Conservation (phyloP, 1,284 basidiomycete species). For the Vanrija pseudolonga region DNA sequence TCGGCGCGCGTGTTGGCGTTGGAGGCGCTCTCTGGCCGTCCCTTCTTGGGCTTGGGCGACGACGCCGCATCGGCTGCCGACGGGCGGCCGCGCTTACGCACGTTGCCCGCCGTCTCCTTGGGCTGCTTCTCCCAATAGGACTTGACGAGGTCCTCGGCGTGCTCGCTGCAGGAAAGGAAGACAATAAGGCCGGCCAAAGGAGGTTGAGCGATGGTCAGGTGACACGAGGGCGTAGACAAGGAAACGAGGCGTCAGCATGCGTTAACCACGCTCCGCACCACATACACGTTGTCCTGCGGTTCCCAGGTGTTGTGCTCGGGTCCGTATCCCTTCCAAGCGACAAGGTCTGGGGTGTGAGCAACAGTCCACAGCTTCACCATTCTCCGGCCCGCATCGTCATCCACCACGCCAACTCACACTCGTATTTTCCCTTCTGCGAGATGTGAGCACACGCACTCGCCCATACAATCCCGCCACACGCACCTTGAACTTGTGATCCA, state of each 20-base stretch:
- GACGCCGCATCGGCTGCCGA: constrained; percentile 41
- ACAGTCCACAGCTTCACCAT: no score
- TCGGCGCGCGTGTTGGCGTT: not conserved
- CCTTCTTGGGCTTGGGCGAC: no score
- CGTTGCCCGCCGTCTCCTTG: constrained; percentile 5
- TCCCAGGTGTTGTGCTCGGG: constrained; percentile 36
- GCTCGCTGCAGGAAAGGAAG: constrained; percentile 26
- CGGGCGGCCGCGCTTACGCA: constrained; percentile 24
- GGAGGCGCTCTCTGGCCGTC: no score
- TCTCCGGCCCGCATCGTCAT: not conserved
- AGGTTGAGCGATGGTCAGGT: no score
- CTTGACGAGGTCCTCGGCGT: constrained; percentile 33
- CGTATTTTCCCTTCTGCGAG: constrained; percentile 12
- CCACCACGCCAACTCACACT: constrained; percentile 9
- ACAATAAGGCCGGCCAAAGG: no score
- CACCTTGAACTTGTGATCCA: constrained; percentile 23
- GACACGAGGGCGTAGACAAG: no score
- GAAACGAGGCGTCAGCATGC: not conserved
- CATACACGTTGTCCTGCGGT: constrained; percentile 41
- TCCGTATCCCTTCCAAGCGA: constrained; percentile 48
- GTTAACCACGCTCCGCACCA: not conserved
- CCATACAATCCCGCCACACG: constrained; percentile 4
- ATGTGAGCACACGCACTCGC: not conserved
- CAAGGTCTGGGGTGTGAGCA: no score
- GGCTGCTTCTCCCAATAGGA: constrained; percentile 33